Evolutionary conservation across 2,329 filamentous ascomycete species (phyloP).

Genomic region (Curvularia sp.): DNA sequence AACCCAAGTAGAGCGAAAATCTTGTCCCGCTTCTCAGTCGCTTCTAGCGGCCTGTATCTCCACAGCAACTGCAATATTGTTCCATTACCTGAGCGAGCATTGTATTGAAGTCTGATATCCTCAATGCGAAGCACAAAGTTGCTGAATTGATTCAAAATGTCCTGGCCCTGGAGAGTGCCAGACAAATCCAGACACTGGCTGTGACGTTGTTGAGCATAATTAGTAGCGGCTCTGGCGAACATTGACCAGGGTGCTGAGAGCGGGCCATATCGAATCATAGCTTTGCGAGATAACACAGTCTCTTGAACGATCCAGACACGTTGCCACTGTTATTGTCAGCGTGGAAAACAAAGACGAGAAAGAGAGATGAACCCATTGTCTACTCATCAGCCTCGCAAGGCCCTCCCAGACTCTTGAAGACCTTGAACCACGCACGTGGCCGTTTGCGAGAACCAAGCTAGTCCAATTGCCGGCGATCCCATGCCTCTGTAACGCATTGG

Average conservation of each 20-base stretch:
- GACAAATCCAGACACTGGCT: conserved; percentile 15
- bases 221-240: conserved; percentile 27
- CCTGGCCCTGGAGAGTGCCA: conserved; percentile 16
- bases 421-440: conserved; percentile 11
- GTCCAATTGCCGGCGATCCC: conserved; percentile 9
- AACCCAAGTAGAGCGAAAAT: conserved; percentile 28
- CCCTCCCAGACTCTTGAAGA: conserved; percentile 23
- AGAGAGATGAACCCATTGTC: conserved; percentile 15
- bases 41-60: conserved; percentile 28
- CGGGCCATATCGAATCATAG: conserved; percentile 26
- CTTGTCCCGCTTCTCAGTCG: conserved; percentile 32
- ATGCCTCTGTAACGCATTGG: conserved; percentile 1
- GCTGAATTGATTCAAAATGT: conserved; percentile 22
- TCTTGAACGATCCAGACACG: conserved; percentile 36
- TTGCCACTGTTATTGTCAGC: conserved; percentile 20
- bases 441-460: conserved; percentile 10
- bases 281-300: conserved; percentile 29
- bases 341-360: not conserved
- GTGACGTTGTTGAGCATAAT: conserved; percentile 23
- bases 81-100: conserved; percentile 2
- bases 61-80: conserved; percentile 25
- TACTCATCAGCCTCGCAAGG: conserved; percentile 23
- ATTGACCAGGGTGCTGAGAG: conserved; percentile 33
- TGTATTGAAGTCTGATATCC: conserved; percentile 16
- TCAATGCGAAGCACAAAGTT: conserved; percentile 26